Conservation (phyloP, 495 filamentous ascomycete genomes). For the Neurospora sp. region DNA sequence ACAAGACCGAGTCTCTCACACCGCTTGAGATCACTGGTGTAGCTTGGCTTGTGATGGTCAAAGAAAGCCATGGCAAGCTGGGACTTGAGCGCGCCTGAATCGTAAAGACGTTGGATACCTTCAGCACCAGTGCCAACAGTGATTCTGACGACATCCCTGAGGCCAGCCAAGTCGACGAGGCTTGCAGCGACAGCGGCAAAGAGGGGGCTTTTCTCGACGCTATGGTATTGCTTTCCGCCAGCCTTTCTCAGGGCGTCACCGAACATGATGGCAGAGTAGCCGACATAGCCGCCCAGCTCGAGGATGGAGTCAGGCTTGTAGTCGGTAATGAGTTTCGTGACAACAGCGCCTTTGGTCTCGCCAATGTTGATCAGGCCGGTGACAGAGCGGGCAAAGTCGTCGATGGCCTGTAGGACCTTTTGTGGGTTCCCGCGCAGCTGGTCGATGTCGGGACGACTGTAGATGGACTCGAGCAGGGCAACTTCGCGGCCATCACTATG, state of each 20-base stretch:
- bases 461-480: constrained; percentile 60
- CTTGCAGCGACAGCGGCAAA: constrained; percentile 53
- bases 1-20: constrained; percentile 59
- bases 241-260: constrained; percentile 47
- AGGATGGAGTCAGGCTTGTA: constrained; percentile 59
- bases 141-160: constrained; percentile 55
- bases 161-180: constrained; percentile 57
- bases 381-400: constrained; percentile 54
- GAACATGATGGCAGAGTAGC: constrained; percentile 69
- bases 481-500: constrained; percentile 65
- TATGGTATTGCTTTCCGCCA: constrained; percentile 52
- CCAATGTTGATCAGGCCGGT: constrained; percentile 76
- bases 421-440: constrained; percentile 53
- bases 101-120: constrained; percentile 45
- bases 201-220: constrained; percentile 56
- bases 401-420: constrained; percentile 56
- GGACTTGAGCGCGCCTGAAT: constrained; percentile 33
- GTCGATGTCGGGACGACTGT: constrained; percentile 41
- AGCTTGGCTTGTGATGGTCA: constrained; percentile 66
- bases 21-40: constrained; percentile 60
- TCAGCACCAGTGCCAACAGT: constrained; percentile 54
- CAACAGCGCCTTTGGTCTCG: constrained; percentile 56
- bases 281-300: constrained; percentile 74
- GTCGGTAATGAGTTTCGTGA: constrained; percentile 52
- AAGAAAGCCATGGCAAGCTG: constrained; percentile 61